Conservation (phyloP, 139 green algal species). For the Tetraselmis chui region DNA sequence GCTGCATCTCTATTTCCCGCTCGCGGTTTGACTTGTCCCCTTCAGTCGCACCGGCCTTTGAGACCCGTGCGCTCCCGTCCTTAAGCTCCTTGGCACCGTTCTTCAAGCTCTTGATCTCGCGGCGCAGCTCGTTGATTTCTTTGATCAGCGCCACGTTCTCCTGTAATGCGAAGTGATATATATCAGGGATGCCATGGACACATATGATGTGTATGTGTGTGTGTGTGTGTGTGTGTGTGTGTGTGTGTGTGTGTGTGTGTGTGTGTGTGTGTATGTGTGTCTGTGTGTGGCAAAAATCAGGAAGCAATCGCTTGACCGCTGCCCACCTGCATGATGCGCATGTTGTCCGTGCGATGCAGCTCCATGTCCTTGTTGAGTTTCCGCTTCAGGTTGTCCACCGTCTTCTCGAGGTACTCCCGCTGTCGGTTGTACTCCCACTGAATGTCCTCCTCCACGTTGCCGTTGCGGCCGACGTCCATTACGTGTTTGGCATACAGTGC, state of each 20-base stretch:
- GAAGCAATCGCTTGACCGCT: constrained; percentile 3
- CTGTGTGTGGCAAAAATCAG: not conserved
- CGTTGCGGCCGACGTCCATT: constrained; percentile 16
- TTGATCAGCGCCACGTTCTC: constrained; percentile 83
- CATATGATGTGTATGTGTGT: no score
- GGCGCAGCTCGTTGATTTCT: constrained; percentile 82
- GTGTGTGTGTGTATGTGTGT: constrained; percentile 7
- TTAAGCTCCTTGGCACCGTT: not conserved
- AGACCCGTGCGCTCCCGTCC: not conserved
- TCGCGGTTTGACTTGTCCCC: not conserved
- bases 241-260: constrained; percentile 10
- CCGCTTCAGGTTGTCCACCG: constrained; percentile 62
- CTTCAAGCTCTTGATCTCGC: constrained; percentile 57
- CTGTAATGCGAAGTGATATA: no score
- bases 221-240: not conserved
- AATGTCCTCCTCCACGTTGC: constrained; percentile 48
- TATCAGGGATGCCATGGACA: no score
- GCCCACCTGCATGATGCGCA: constrained; percentile 55
- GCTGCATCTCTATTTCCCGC: constrained; percentile 38
- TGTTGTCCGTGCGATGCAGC: constrained; percentile 56
- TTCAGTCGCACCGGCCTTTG: not conserved
- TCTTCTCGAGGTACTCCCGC: constrained; percentile 74
- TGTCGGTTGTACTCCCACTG: constrained; percentile 63
- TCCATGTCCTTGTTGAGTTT: constrained; percentile 72
- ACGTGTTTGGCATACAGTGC: constrained; percentile 69